These are phyloP conservation scores for Tetrapisispora arboricola DNA, from an alignment of 805 yeast species.

Conservation along the genomic window DNA sequence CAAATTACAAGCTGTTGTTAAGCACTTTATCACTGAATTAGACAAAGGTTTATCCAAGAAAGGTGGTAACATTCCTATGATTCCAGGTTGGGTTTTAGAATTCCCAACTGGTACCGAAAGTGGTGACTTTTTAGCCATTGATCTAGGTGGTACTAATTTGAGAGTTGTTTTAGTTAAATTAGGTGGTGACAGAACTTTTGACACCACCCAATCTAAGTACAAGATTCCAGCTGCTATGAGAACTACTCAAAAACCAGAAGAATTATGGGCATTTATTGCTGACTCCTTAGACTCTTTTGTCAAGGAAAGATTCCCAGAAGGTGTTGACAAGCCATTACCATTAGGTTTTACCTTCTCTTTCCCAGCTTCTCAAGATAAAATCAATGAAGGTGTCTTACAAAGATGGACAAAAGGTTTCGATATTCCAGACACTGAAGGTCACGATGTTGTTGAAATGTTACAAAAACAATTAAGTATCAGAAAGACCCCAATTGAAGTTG, in stretches of 20 bases:
- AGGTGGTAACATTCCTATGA: conserved; percentile 92
- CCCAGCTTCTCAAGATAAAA: conserved; percentile 76
- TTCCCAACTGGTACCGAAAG: conserved; percentile 86
- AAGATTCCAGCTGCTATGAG: conserved; percentile 68
- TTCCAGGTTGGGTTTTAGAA: conserved; percentile 92
- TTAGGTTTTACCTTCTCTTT: conserved; percentile 93
- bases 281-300: conserved; percentile 64
- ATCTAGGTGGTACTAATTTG: conserved; percentile 94
- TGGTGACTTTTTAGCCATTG: conserved; percentile 88
- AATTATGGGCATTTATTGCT: conserved; percentile 81
- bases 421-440: conserved; percentile 85
- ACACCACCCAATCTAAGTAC: conserved; percentile 78
- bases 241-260: conserved; percentile 59
- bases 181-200: conserved; percentile 76
- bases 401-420: conserved; percentile 98
- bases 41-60: conserved; percentile 65
- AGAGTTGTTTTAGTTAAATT: conserved; percentile 83
- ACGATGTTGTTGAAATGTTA: conserved; percentile 87
- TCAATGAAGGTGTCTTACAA: conserved; percentile 79
- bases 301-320: conserved; percentile 56
- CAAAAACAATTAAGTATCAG: conserved; percentile 58
- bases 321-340: conserved; percentile 51
- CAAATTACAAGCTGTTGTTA: conserved; percentile 53
- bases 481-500: conserved; percentile 71
- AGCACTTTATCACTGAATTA: conserved; percentile 70